Evolutionary conservation across 176 grass and related monocot species (phyloP).

Genomic region (Carex myosuroides): DNA sequence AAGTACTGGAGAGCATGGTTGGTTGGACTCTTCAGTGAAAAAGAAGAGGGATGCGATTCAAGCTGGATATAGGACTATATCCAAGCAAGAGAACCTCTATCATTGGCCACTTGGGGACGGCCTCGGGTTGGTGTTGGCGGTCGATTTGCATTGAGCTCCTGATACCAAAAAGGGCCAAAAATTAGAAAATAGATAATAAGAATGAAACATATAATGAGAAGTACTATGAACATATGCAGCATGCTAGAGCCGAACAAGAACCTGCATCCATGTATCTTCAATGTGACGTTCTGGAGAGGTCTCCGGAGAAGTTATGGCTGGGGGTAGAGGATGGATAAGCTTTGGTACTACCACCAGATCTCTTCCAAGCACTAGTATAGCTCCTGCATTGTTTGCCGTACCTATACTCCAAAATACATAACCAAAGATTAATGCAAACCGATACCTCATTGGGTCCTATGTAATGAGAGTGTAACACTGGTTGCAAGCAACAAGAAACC

Average conservation of each 20-base stretch:
- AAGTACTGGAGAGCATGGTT: not conserved
- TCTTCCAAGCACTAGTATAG: slow-evolving; percentile 96
- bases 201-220: not conserved
- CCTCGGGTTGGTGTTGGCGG: slow-evolving; percentile 95
- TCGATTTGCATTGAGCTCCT: slow-evolving; percentile 99
- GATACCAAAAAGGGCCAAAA: slow-evolving; percentile 12
- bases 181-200: not conserved
- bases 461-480: no score
- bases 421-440: not conserved
- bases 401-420: slow-evolving; percentile 41
- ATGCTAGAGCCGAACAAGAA: not conserved
- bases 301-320: slow-evolving; percentile 83
- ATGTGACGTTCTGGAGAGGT: slow-evolving; percentile 80
- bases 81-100: slow-evolving; percentile 92
- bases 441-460: not conserved
- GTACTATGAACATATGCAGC: not conserved
- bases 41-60: not conserved
- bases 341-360: slow-evolving; percentile 98
- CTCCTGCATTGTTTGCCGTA: slow-evolving; percentile 98
- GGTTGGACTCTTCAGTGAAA: not conserved
- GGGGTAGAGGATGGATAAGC: slow-evolving; percentile 97
- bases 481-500: no score
- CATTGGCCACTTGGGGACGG: slow-evolving; percentile 76
- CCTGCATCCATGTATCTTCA: slow-evolving; percentile 99
- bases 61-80: slow-evolving; percentile 50